A percentile compares a stretch with the other conserved stretches of the same genome.
Conservation (phyloP, 2,329 filamentous ascomycete genomes). For the Colletotrichum orchidophilum region DNA sequence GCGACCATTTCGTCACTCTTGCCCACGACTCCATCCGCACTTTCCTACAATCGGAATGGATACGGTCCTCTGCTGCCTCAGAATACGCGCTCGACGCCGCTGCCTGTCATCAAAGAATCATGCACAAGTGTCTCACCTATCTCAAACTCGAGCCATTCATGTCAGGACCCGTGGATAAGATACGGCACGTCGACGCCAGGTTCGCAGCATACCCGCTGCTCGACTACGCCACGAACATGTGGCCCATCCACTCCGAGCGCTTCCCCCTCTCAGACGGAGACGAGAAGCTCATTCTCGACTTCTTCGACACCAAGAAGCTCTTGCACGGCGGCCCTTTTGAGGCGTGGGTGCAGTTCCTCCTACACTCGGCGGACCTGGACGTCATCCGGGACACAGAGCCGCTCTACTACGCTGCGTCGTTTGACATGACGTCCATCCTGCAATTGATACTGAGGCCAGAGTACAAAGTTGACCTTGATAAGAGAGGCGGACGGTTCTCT, state of each 20-base stretch:
- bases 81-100: conserved; percentile 35
- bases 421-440: conserved; percentile 38
- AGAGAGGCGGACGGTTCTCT: conserved; percentile 35
- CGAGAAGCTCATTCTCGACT: conserved; percentile 35
- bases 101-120: conserved; percentile 33
- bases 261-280: conserved; percentile 10
- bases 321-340: conserved; percentile 35
- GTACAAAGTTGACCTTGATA: conserved; percentile 34
- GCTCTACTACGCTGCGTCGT: conserved; percentile 40
- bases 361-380: conserved; percentile 14
- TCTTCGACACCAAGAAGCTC: conserved; percentile 36
- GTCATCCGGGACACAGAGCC: conserved; percentile 35
- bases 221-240: conserved; percentile 33
- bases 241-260: conserved; percentile 38
- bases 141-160: conserved; percentile 34
- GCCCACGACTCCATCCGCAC: conserved; percentile 39
- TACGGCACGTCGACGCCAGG: conserved; percentile 2
- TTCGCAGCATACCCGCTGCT: conserved; percentile 31
- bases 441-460: conserved; percentile 35
- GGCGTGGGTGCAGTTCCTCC: conserved; percentile 38
- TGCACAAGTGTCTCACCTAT: conserved; percentile 38
- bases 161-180: conserved; percentile 25
- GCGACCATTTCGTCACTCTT: conserved; percentile 33
- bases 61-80: conserved; percentile 33
- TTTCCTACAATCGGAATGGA: conserved; percentile 36